Conservation (phyloP, 306 rosid species). For the Malus fusca region DNA sequence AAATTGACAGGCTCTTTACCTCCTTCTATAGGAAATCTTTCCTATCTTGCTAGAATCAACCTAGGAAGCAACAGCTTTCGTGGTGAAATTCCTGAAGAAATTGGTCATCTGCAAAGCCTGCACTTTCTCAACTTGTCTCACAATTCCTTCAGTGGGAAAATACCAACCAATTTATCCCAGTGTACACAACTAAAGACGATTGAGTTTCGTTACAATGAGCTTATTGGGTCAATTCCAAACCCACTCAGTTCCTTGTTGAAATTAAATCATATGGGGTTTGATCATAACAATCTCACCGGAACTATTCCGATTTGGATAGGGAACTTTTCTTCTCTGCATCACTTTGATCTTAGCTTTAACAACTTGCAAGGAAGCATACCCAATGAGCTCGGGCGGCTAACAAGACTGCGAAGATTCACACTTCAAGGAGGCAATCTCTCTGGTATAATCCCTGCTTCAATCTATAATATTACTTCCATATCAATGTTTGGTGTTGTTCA, state of each 20-base stretch:
- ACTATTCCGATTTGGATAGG: not conserved
- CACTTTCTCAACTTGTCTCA: not conserved
- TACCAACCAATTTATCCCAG: not conserved
- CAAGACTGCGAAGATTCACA: no score
- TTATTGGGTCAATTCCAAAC: not conserved
- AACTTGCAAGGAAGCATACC: not conserved
- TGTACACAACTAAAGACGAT: not conserved
- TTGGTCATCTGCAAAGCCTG: not conserved
- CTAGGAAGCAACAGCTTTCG: not conserved
- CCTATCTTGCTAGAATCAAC: no score
- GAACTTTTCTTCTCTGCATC: not conserved
- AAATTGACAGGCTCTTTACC: no score
- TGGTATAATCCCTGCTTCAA: no score
- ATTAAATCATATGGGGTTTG: accelerated
- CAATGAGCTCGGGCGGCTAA: no score
- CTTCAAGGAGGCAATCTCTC: no score
- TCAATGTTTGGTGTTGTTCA: accelerated
- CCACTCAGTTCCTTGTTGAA: not conserved
- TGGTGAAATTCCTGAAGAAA: not conserved
- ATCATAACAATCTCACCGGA: not conserved
- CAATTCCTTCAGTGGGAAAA: not conserved
- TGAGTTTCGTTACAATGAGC: not conserved
- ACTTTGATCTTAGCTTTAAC: accelerated
- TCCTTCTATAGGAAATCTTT: no score
- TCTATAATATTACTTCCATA: no score